Percentiles rank a stretch among this genome's conserved stretches.
phyloP scores from a whole-genome alignment of 192 early-diverging fungal genomes.

The Gonapodya prolifera region DNA sequence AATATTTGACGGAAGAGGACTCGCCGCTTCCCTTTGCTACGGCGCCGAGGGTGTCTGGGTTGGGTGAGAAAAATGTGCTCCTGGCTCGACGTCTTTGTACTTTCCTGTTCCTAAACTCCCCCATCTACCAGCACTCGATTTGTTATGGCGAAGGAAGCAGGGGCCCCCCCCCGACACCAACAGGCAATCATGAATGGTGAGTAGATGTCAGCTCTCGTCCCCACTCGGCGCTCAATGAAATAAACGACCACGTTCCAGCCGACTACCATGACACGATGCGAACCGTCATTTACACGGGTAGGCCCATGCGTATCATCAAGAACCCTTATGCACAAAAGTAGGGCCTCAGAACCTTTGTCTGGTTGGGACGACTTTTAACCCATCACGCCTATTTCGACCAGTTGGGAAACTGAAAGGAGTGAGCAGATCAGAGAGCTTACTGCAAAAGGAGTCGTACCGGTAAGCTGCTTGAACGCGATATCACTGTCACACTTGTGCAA shows the following conservation, averaged over 20 bases:
- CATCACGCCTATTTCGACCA: background rate
- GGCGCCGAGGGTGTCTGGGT: conserved; percentile 32
- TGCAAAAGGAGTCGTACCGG: background rate
- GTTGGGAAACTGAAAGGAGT: background rate
- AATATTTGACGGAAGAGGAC: conserved; percentile 29
- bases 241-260: background rate
- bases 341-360: background rate
- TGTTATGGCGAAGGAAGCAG: conserved; percentile 27
- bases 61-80: conserved; percentile 8
- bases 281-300: conserved; percentile 26
- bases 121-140: conserved; percentile 18
- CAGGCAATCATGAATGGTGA: conserved; percentile 5
- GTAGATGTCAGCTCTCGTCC: background rate
- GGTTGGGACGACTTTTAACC: no score
- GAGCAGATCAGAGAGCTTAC: background rate
- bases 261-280: conserved; percentile 24
- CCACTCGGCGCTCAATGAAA: no score
- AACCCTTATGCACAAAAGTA: conserved; percentile 4
- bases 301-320: conserved; percentile 24
- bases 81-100: no score
- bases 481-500: background rate
- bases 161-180: conserved; percentile 26
- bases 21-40: conserved; percentile 23
- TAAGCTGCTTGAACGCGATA: background rate
- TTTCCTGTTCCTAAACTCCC: background rate